Evolutionary conservation across 371 early-diverging fungal species (phyloP), one percentile per base, ranked within the genome.

Genomic region (Mycotypha africana): DNA sequence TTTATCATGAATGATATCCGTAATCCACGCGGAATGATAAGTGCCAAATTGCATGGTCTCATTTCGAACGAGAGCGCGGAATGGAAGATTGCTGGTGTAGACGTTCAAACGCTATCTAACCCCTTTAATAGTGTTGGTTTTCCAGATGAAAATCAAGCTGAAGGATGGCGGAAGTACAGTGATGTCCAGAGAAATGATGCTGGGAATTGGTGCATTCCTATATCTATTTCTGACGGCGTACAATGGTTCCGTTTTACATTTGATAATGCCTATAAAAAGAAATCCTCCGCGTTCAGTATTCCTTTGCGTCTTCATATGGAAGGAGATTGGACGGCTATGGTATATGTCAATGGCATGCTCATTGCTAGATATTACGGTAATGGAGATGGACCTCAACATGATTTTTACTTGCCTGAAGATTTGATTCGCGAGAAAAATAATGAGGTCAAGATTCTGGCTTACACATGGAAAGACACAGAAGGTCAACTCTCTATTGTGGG

Each of bases 51-150:
- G 24, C 43, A 47, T 20, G 83, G 85, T 3, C 41, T 72, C 9
- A 15, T 14, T 20, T n/a, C n/a, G n/a, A 31, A 46, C 2, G 31
- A 50, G 12, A 36, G 43, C 14, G 49, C 43, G 4, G 47, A 52
- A 16, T 87, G 91, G 88, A 62, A 80, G 38, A 80, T 88, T n/a
- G 63, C 84, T n/a, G 91, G 93, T 17, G 82, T 90, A 1, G 88
- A 89, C 64, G 82, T 84, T 8, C 65, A 79, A 24, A 38, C 58
- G 10, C 54, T 83, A 17, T 44, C 61, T 16, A 71, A 77, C 45
- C 68, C 82, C 1, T 84, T 68, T 66, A 74, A 58, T 21, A 70
- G 79, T 1, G 78, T 82, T 14, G 93, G 93, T 0, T 78, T 91
- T 52, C 89, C 90, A 0, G 89, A 88, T 50, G 89, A 90, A 45